These are phyloP conservation scores for Solidago caesia DNA, from an alignment of 129 eudicot genomes.

Conservation along the genomic window DNA sequence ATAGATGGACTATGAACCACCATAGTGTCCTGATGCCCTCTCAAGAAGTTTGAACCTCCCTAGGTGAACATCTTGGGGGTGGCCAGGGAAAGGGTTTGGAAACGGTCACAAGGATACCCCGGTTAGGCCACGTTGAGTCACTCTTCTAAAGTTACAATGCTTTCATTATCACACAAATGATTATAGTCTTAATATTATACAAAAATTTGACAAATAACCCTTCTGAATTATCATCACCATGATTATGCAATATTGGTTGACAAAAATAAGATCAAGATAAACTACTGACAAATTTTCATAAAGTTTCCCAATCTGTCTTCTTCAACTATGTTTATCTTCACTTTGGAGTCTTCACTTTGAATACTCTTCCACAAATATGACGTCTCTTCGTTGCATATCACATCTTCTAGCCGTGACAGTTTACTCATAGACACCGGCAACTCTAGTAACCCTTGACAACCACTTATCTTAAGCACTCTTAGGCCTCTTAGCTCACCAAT, in stretches of 20 bases:
- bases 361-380: constrained; percentile 28
- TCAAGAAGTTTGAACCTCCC: no score
- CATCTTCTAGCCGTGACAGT: constrained; percentile 21
- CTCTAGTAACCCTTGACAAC: constrained; percentile 32
- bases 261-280: neutral
- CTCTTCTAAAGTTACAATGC: no score
- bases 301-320: constrained; percentile 26
- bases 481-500: constrained; percentile 28
- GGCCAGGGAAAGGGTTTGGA: no score
- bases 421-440: constrained; percentile 24
- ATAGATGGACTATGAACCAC: no score
- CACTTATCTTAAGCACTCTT: constrained; percentile 28
- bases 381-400: constrained; percentile 38
- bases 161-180: no score
- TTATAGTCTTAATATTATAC: no score
- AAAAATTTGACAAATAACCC: no score
- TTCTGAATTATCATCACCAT: neutral
- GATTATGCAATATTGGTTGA: neutral
- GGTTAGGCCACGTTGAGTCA: no score
- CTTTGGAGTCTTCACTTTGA: neutral
- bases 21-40: no score
- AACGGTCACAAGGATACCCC: no score
- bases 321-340: constrained; percentile 25
- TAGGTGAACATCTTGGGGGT: no score
- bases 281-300: neutral